Base-by-base conservation (phyloP, 306 rosid species). In the Rosa persica region DNA sequence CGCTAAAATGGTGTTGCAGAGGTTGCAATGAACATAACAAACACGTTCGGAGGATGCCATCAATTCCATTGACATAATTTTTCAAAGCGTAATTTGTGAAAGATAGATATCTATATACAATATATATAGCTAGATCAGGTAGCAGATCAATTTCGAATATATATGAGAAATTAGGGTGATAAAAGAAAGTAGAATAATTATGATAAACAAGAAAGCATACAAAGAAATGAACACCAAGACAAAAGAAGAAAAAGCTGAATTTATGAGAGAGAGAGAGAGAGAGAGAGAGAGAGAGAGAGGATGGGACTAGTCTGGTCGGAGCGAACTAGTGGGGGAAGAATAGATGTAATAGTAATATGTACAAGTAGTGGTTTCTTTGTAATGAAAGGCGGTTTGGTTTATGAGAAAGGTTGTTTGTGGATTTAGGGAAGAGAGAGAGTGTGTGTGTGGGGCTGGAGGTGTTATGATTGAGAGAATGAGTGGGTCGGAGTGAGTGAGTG, bases 1-100 rank as follows among this genome's bases (percentile, higher is more conserved):
- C 99, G 98, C 99, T 82, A 96, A 80, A 87, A 93, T 89, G 96
- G 98, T 96, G 94, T 90, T 93, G 99, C 99, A 96, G 97, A 91
- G 88, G 86, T 93, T 96, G 98, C 99, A 96, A 93, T 93, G 97
- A 84, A 93, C 97, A 90, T 93, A 96, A 86, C 99, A 96, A 86
- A 96, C 94, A 85, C 97, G 97, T 88, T 93, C 99, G 27, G 98
- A 81, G 13, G 76, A 39, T 80, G 96, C 90, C 94, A 87, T 93
- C 96, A 88, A 84, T 58, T 96, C 97, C 99, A 90, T 86, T 80
- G 94, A 93, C 96, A 93, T 89, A 83, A 79, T 79, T 60, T 25
- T 70, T 82, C 81, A 76, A 57, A 72, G 74, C 81, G 80, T 54
- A 22, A 65, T 54, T 47, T 55, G 58, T 19, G 46, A 48, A 27